Evolutionary conservation across 129 eudicot genomes (phyloP), one percentile per base, ranked within the genome.

Genomic region (Ambrosia artemisiifolia): DNA sequence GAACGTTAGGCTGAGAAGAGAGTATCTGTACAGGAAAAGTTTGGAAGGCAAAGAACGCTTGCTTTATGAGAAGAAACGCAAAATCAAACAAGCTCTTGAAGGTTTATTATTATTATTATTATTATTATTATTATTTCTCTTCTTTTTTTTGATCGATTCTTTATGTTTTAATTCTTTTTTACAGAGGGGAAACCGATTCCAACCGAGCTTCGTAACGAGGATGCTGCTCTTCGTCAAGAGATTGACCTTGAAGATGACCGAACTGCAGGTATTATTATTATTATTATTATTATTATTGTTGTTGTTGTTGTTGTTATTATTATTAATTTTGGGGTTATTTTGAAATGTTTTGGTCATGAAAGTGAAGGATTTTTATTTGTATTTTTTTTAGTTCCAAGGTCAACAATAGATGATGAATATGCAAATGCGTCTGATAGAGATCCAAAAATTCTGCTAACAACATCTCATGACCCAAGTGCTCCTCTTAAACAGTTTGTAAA

Each of bases 141-240:
- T n/a, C 11, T 47, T 20, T 12, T 20, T 20, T 33, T 6, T 59
- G 19, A 9, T 18, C 43, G 10, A 20, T 34, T 66, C 53, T 60
- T 60, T 14, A 12, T 9, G 3, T 43, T 63, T 6, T 12, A 6
- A 2, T 47, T 14, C 14, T 6, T 14, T 2, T 24, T 24, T 43
- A 24, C 75, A 94, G 98, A 94, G 91, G 97, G 98, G 6, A 94
- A 90, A 42, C 96, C 98, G 40, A 90, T 90, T 79, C 97, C 98
- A 11, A 94, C 98, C 19, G 98, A 94, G 89, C 92, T 94, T 55
- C 80, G 93, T 51, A 94, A 94, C 2, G 98, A 94, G 47, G 98
- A 90, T 73, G 95, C 96, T 13, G 85, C 90, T n/a, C 96, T 94
- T 48, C 93, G 98, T 36, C 91, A 80, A 71, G 96, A 94, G 85